Evolutionary conservation across 139 green algal genomes (phyloP), one percentile per base, ranked within the genome.

Genomic region (Helicosporidium sp.): DNA sequence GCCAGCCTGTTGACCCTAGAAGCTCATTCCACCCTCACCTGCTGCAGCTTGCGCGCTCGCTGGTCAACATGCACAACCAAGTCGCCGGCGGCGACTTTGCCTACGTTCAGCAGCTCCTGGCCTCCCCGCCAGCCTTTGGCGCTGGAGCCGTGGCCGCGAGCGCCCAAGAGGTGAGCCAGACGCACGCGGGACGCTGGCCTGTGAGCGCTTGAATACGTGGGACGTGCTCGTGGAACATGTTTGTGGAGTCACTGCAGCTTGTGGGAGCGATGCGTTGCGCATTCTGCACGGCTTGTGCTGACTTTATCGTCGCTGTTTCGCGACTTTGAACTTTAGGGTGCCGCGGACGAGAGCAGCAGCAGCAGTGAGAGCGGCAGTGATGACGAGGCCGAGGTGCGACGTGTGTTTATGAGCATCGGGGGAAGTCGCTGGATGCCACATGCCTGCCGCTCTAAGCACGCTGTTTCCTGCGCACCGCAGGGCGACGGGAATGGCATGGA

Each of bases 41-140:
- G 7, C 0, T 26, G 44, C 49, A 65, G 49, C 33, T 68, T 28
- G 60, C 60, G 6, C 47, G 60, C 29, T 51, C 45, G 25, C 26
- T 68, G 20, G 48, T 62, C 26, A 68, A 68, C 43, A 57, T 68
- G 53, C 49, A 68, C 48, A 62, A 58, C 48, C 60, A 62, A 17
- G 60, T 68, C 31, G 60, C 60, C 5, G 31, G 25, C 12, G 60
- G 60, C 13, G 48, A 68, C 53, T 61, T 40, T 6, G 47, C 28
- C 4, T 68, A 62, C 15, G 46, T 68, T 12, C n/a, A 62, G 18
- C 31, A 49, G 26, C 41, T 52, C 41, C 29, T 23, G 28, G 26
- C 31, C 10, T n/a, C n/a, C 27, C 26, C 27, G 26, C 37, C 17
- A 46, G 20, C 12, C 15, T 13, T 12, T 6, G 22, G 17, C n/a